Evolutionary conservation across 257 asterid species (phyloP).

Genomic region (Primulina eburnea): DNA sequence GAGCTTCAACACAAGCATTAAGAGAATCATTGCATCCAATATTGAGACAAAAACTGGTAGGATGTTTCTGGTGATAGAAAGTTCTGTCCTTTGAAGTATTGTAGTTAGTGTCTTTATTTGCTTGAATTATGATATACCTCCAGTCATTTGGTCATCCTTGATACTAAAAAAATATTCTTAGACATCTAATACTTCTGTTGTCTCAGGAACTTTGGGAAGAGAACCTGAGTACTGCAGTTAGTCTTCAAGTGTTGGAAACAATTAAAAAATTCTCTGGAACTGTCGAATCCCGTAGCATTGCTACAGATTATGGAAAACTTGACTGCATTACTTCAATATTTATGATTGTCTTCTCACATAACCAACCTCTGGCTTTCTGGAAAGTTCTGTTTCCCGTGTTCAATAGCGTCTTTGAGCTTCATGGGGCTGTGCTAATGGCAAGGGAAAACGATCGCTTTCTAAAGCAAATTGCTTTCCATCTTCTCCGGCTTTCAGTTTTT

Average conservation of each 20-base stretch:
- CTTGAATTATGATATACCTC: slow-evolving; percentile 16
- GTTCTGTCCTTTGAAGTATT: slow-evolving; percentile 16
- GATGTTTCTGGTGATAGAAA: slow-evolving; percentile 24
- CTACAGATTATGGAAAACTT: slow-evolving; percentile 96
- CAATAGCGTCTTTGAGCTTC: slow-evolving; percentile 78
- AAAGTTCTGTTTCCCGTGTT: slow-evolving; percentile 84
- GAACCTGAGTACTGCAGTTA: slow-evolving; percentile 90
- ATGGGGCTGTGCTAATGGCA: slow-evolving; percentile 95
- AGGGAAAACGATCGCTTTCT: slow-evolving; percentile 97
- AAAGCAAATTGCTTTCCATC: slow-evolving; percentile 94
- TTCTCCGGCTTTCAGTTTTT: slow-evolving; percentile 94
- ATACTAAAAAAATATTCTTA: slow-evolving; percentile 11
- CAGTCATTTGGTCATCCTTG: slow-evolving; percentile 5
- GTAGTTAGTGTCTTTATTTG: slow-evolving; percentile 21
- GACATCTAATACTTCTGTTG: slow-evolving; percentile 24
- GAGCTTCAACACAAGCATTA: slow-evolving; percentile 89
- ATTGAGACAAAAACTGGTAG: slow-evolving; percentile 95
- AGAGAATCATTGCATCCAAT: slow-evolving; percentile 96
- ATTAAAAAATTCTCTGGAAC: slow-evolving; percentile 76
- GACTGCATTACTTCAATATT: slow-evolving; percentile 89
- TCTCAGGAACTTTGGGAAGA: slow-evolving; percentile 99
- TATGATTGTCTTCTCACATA: slow-evolving; percentile 80
- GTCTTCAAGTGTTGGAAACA: slow-evolving; percentile 91
- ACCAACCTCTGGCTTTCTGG: slow-evolving; percentile 89
- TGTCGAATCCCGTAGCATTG: slow-evolving; percentile 75